These are phyloP conservation scores for Phytophthora rubi DNA, from an alignment of 352 stramenopile species.

Conservation along the genomic window DNA sequence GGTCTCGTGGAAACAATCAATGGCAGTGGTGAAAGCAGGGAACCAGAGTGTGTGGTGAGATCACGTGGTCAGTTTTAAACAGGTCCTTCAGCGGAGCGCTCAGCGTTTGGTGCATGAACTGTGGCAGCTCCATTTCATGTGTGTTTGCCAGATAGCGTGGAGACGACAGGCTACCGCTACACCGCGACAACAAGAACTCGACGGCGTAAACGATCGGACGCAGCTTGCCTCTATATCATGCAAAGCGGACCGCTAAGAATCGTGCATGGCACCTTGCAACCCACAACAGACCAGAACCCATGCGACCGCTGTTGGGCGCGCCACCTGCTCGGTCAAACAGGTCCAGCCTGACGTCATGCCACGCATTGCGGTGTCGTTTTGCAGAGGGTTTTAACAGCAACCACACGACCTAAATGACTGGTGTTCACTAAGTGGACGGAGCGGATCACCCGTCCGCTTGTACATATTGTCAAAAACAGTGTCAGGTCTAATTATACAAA, in stretches of 20 bases:
- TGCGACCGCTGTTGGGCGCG: background rate
- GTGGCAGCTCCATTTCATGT: background rate
- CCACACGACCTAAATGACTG: background rate
- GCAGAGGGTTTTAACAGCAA: background rate
- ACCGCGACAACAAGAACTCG: too few species aligned
- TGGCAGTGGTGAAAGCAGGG: background rate
- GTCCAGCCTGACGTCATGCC: background rate
- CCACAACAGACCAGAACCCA: background rate
- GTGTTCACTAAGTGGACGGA: constrained; percentile 1
- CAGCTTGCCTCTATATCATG: background rate
- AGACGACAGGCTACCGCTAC: too few species aligned
- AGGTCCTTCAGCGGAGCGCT: background rate
- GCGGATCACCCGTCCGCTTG: background rate
- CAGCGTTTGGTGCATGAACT: background rate
- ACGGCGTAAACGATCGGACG: too few species aligned
- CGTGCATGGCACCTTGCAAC: background rate
- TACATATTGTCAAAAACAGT: background rate
- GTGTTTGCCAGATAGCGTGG: too few species aligned
- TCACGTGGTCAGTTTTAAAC: background rate
- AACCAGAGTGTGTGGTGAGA: background rate
- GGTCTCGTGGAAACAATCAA: background rate
- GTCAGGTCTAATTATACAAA: background rate
- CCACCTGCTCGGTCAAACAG: background rate
- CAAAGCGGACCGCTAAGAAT: background rate
- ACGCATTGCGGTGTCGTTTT: background rate